These are phyloP conservation scores for Euclidium syriacum DNA, from an alignment of 345 rosid species.

Conservation along the genomic window DNA sequence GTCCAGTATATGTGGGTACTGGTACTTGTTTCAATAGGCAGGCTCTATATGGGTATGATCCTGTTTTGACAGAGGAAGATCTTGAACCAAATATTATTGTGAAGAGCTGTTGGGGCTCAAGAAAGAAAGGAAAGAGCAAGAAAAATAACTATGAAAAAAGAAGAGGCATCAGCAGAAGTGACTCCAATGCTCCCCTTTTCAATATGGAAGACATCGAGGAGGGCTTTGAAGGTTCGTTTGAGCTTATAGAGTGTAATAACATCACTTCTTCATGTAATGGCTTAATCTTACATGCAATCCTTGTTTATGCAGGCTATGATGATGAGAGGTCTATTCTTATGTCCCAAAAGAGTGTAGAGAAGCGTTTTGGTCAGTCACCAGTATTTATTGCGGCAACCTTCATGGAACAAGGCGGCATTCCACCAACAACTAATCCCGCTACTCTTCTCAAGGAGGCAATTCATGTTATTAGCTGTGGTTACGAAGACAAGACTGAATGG, in stretches of 20 bases:
- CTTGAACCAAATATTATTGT: conserved; percentile 89
- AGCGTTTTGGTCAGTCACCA: conserved; percentile 99
- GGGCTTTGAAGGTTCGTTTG: conserved; percentile 86
- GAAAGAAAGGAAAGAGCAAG: conserved; percentile 79
- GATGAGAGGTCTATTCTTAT: conserved; percentile 96
- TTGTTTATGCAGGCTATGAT: conserved; percentile 78
- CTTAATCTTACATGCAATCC: conserved; percentile 1
- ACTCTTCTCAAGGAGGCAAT: conserved; percentile 94
- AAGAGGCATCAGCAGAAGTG: conserved; percentile 81
- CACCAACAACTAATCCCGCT: conserved; percentile 93
- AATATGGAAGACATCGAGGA: conserved; percentile 98
- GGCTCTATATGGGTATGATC: conserved; percentile 97
- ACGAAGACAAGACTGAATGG: conserved; percentile 99
- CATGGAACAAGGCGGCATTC: conserved; percentile 98
- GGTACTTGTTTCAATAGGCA: conserved; percentile 99
- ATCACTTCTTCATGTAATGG: not conserved
- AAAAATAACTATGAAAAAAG: conserved; percentile 76
- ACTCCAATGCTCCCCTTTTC: conserved; percentile 93
- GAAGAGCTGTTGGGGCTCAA: conserved; percentile 94
- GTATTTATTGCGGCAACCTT: conserved; percentile 98
- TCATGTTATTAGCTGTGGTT: conserved; percentile 99
- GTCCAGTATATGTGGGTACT: conserved; percentile 99
- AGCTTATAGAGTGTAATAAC: not conserved
- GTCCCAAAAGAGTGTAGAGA: conserved; percentile 96
- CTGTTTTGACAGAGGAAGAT: conserved; percentile 93